Base-by-base conservation (phyloP, 2,329 filamentous ascomycete genomes). In the Tolypocladium ophioglossoides region DNA sequence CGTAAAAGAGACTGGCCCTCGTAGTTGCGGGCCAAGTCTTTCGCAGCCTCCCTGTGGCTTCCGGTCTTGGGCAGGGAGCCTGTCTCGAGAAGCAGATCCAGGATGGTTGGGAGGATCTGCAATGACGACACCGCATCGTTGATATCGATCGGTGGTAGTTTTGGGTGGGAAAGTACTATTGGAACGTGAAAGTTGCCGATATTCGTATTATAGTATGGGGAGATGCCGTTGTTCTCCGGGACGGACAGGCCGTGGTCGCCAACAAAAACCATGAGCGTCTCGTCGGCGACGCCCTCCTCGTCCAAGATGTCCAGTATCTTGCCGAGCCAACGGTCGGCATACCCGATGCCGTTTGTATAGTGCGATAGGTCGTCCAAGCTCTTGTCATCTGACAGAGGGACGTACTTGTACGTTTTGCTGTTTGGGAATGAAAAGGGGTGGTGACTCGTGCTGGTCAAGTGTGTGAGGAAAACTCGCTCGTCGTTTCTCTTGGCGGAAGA, bases 1-100 rank as follows among this genome's bases (percentile, higher is more conserved):
- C 68, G 66, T 41, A 70, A 63, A 1, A 70, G 61, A 0, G 68
- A 70, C 52, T 70, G 66, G 9, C 68, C 68, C 46, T 70, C 68
- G 46, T 69, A 70, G 51, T 70, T 68, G 39, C 61, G 59, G 1
- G 66, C 56, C 10, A 70, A 59, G 30, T 70, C 67, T 2, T 51
- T 56, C 0, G 66, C 66, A 11, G 63, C 64, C n/a, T n/a, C n/a
- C n/a, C n/a, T n/a, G n/a, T n/a, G 27, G 27, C 50, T 55, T 11
- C 63, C 60, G 37, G 62, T 54, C 3, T 55, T 50, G 40, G 62
- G 61, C 44, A 70, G 61, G 14, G 68, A 70, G 35, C 61, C 63
- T 3, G 63, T 68, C 56, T 68, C 66, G 51, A 69, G 56, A 35
- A 70, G 65, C 0, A 70, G 60, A 39, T 70, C 68, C 27, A 70